Percentiles rank a stretch among this genome's conserved stretches.
These are phyloP conservation scores for Nymphaea thermarum DNA, from an alignment of 164 flowering plant genomes.

Conservation along the genomic window DNA sequence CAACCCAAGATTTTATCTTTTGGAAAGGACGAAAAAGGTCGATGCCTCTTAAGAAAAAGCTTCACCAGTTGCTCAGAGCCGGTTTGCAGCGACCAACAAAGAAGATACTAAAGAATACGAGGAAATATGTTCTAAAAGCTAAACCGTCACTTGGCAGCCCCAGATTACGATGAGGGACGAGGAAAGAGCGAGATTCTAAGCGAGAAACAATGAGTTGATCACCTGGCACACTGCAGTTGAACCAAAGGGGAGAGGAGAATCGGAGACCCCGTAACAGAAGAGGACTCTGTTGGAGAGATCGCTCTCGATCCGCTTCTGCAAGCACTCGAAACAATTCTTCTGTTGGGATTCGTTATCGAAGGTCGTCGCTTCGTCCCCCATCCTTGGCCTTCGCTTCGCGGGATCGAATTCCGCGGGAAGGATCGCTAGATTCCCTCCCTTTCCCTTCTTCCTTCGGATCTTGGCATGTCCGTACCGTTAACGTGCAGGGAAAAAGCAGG, in stretches of 20 bases:
- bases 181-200: too few species aligned
- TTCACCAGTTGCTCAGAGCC: too few species aligned
- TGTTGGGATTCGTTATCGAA: not conserved
- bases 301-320: constrained; percentile 35
- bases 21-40: too few species aligned
- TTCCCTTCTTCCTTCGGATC: not conserved
- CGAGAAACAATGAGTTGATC: not conserved
- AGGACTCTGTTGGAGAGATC: constrained; percentile 50
- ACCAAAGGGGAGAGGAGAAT: constrained; percentile 59
- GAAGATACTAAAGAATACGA: too few species aligned
- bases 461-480: too few species aligned
- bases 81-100: too few species aligned
- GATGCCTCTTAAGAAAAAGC: too few species aligned
- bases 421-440: not conserved
- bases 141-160: too few species aligned
- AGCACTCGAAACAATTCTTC: constrained; percentile 52
- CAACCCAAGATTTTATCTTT: too few species aligned
- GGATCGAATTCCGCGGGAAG: not conserved
- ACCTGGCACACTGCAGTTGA: constrained; percentile 75
- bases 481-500: too few species aligned
- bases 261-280: constrained; percentile 54
- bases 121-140: too few species aligned
- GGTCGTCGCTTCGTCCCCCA: not conserved
- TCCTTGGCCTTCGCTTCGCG: not conserved
- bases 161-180: too few species aligned